Base-by-base conservation (phyloP, 2,329 filamentous ascomycete genomes). In the Rhytidhysteron rufulum region DNA sequence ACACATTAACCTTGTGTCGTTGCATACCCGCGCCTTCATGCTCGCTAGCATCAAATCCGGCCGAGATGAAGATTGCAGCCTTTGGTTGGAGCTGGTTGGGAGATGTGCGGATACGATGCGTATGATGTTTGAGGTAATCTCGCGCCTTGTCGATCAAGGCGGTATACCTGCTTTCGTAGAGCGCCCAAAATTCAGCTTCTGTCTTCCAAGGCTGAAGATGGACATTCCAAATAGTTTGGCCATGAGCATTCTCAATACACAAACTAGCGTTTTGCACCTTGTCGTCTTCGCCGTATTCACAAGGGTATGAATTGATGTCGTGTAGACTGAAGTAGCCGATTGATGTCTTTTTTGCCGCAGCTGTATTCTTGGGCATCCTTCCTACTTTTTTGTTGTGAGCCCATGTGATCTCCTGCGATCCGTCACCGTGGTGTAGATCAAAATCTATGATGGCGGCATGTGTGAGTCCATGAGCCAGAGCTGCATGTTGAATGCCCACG, bases 291-390 rank as follows among this genome's bases (percentile, higher is more conserved):
- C 91, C 93, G 60, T 78, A 80, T 63, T 98, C 93, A 62, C 93
- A 98, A 0, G 94, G 93, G 58, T 94, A 98, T 0, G 91, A 97
- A 66, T 98, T 97, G 70, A 98, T 96, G 58, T 98, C 93, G 63
- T 98, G 93, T 31, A 98, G 65, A 62, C 90, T 96, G 65, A 95
- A 97, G 62, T 98, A 98, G 8, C 90, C 93, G 54, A 97, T 93
- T 0, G 85, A 83, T 0, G 85, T 83, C 70, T 87, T 93, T 68
- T 91, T 91, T 75, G 85, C 85, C 21, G 76, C 72, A 1, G 84
- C 75, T 1, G 83, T 80, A 57, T 87, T 91, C 63, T 86, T 89
- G 5, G 80, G 64, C 30, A 83, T 71, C 13, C 68, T 72, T 3
- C 72, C 63, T 30, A 85, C 80, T 45, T 85, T 83, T 34, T 79